These are phyloP conservation scores for Solanum lycopersicoides DNA, from an alignment of 257 asterid genomes.

Conservation along the genomic window DNA sequence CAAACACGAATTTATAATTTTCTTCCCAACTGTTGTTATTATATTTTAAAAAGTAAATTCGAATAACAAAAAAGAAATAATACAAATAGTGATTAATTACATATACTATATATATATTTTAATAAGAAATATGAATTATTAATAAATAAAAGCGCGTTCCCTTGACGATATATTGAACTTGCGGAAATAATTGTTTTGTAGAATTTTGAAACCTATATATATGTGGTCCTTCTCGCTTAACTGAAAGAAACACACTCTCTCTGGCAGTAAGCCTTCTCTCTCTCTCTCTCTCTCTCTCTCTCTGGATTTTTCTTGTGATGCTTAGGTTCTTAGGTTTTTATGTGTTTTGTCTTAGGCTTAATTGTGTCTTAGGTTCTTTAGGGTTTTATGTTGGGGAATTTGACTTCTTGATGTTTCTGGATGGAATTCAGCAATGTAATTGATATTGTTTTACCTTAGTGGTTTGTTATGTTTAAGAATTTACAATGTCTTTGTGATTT, in stretches of 20 bases:
- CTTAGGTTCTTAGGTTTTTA: too few relatives aligned
- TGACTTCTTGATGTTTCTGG: background rate
- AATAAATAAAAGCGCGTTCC: background rate
- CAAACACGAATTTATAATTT: too few relatives aligned
- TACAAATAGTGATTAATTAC: background rate
- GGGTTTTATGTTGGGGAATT: background rate
- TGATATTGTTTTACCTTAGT: background rate
- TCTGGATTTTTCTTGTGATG: background rate
- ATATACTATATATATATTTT: too few relatives aligned
- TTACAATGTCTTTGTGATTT: background rate
- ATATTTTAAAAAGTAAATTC: too few relatives aligned
- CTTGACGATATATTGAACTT: background rate
- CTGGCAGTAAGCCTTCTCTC: background rate
- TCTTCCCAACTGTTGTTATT: background rate
- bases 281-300: background rate
- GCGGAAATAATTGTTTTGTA: background rate
- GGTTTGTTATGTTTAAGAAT: background rate
- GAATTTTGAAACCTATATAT: background rate
- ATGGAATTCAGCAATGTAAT: background rate
- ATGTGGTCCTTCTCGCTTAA: background rate
- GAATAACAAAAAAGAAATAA: background rate
- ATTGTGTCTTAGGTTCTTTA: background rate
- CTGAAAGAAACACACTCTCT: background rate
- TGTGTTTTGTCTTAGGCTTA: background rate
- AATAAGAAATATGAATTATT: background rate